Evolutionary conservation across 495 filamentous ascomycete genomes (phyloP).

Genomic region (Annulohypoxylon bovei): DNA sequence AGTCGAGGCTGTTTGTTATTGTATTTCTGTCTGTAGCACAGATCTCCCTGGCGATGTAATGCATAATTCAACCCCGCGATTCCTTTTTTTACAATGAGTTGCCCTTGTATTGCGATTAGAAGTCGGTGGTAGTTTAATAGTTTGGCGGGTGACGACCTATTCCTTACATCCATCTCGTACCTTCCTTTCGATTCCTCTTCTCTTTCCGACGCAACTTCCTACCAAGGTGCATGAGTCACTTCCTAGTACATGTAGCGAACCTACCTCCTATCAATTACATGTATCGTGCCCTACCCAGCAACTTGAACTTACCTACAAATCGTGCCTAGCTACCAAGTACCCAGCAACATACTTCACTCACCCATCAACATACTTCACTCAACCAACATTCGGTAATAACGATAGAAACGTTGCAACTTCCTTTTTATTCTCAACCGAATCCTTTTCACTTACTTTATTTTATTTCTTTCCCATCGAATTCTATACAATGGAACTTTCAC

Average conservation of each 20-base stretch:
- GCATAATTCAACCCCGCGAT: slow-evolving; percentile 22
- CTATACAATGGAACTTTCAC: slow-evolving; percentile 11
- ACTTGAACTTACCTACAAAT: neutral
- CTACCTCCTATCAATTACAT: too few species aligned
- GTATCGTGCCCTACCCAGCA: neutral
- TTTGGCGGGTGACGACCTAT: neutral
- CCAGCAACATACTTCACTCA: neutral
- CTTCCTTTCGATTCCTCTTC: neutral
- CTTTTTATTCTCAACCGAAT: neutral
- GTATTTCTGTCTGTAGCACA: slow-evolving; percentile 15
- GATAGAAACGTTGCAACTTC: neutral
- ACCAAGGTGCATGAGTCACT: neutral
- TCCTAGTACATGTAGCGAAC: too few species aligned
- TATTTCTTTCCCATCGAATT: neutral
- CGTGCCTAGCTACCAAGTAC: neutral
- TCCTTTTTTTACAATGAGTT: neutral
- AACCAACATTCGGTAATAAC: neutral
- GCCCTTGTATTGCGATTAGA: neutral
- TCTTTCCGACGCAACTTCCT: neutral
- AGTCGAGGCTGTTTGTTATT: slow-evolving; percentile 17
- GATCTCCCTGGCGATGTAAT: slow-evolving; percentile 2
- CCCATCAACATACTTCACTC: neutral
- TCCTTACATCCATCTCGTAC: neutral
- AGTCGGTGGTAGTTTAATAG: neutral
- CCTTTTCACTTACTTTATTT: neutral